These are phyloP conservation scores for Thelephora terrestris DNA, from an alignment of 1,284 basidiomycete species.

Conservation along the genomic window DNA sequence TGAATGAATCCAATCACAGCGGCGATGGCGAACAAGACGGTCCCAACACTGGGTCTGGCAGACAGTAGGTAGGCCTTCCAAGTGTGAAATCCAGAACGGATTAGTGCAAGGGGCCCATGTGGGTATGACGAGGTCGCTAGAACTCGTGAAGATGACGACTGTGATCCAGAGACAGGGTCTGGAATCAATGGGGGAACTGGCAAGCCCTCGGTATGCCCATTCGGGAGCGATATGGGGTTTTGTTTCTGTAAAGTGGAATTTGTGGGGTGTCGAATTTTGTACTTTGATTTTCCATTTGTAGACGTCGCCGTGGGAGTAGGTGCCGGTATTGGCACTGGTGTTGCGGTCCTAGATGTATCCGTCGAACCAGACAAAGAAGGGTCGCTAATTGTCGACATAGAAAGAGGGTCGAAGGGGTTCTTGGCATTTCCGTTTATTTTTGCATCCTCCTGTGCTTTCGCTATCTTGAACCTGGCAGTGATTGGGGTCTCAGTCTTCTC, in stretches of 20 bases:
- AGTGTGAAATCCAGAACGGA: conserved; percentile 17
- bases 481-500: conserved; percentile 25
- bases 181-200: conserved; percentile 3
- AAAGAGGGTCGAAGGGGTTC: conserved; percentile 7
- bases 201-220: conserved; percentile 4
- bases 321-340: conserved; percentile 8
- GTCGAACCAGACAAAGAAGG: conserved; percentile 17
- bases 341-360: conserved; percentile 20
- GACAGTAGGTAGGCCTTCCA: conserved; percentile 12
- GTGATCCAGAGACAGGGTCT: conserved; percentile 9
- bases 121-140: conserved; percentile 9
- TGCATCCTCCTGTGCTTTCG: background rate
- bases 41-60: conserved; percentile 35
- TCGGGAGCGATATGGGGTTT: conserved; percentile 1
- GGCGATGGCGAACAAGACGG: conserved; percentile 48
- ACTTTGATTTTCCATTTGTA: conserved; percentile 2
- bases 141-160: conserved; percentile 10
- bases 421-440: conserved; percentile 8
- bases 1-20: conserved; percentile 51
- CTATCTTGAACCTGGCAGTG: conserved; percentile 13
- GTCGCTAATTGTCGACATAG: conserved; percentile 15
- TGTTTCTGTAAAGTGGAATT: background rate
- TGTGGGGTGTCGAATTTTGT: conserved; percentile 1
- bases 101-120: conserved; percentile 18
- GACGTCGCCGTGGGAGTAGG: conserved; percentile 10